Conservation (phyloP, 2,329 filamentous ascomycete species). For the Cyphellophora europaea region DNA sequence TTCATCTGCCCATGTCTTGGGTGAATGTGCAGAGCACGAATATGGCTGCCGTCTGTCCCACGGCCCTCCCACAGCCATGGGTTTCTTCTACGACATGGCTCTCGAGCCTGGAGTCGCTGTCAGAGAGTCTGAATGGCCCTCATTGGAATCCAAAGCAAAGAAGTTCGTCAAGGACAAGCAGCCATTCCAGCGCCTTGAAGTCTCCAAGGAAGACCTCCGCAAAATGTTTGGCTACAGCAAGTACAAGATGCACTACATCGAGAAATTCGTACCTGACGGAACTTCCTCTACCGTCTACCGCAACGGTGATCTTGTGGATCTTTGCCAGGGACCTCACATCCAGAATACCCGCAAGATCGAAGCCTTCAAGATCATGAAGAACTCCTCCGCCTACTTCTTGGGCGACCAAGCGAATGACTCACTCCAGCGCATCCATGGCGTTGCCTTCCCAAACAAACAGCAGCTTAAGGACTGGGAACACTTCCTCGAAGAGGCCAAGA, state of each 20-base stretch:
- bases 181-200: conserved; percentile 77
- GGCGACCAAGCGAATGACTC: conserved; percentile 91
- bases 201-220: conserved; percentile 82
- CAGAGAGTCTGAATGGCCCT: conserved; percentile 69
- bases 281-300: conserved; percentile 90
- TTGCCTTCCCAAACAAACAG: conserved; percentile 97
- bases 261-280: conserved; percentile 80
- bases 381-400: conserved; percentile 80
- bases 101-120: conserved; percentile 62
- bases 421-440: conserved; percentile 89
- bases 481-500: conserved; percentile 94
- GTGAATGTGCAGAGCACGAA: conserved; percentile 81
- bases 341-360: conserved; percentile 90
- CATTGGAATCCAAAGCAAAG: conserved; percentile 68
- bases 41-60: conserved; percentile 91
- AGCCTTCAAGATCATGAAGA: conserved; percentile 85
- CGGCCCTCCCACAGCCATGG: conserved; percentile 81
- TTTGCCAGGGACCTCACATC: conserved; percentile 91
- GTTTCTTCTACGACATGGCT: conserved; percentile 98
- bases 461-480: conserved; percentile 86
- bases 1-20: conserved; percentile 89
- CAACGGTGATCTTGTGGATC: conserved; percentile 86
- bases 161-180: conserved; percentile 96
- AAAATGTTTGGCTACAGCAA: conserved; percentile 98
- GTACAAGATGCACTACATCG: conserved; percentile 97